These are phyloP conservation scores for Candida railenensis DNA, from an alignment of 805 yeast genomes.

Conservation along the genomic window DNA sequence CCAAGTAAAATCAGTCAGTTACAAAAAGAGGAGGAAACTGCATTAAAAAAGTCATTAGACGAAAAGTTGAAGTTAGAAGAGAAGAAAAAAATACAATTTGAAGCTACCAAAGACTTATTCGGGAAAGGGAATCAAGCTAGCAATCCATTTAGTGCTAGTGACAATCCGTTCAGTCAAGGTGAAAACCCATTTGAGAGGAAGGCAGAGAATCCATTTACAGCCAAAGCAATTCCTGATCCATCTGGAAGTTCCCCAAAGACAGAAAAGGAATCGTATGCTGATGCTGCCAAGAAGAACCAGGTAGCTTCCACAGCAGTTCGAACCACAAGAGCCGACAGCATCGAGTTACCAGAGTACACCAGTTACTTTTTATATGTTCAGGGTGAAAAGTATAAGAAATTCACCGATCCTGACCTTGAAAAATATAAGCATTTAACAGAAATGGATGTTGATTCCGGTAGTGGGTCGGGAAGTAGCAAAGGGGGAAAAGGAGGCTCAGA, in stretches of 20 bases:
- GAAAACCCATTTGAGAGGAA: conserved; percentile 16
- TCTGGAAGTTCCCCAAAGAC: not conserved
- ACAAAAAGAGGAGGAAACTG: conserved; percentile 31
- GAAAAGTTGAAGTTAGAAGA: conserved; percentile 42
- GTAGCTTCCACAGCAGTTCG: conserved; percentile 3
- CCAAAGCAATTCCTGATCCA: not conserved
- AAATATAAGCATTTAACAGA: conserved; percentile 50
- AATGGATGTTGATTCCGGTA: conserved; percentile 37
- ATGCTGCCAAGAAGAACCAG: conserved; percentile 17
- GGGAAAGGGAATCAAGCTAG: conserved; percentile 17
- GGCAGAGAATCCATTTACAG: not conserved
- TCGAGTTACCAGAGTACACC: conserved; percentile 51
- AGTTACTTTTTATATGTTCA: conserved; percentile 74
- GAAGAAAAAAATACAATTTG: conserved; percentile 36
- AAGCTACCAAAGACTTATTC: conserved; percentile 42
- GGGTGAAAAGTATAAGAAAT: conserved; percentile 60
- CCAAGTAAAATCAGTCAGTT: conserved; percentile 43
- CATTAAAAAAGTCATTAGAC: conserved; percentile 32
- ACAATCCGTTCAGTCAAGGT: conserved; percentile 19
- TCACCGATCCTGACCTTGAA: conserved; percentile 51
- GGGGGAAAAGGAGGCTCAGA: conserved; percentile 5
- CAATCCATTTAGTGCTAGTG: conserved; percentile 38
- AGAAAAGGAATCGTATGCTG: conserved; percentile 16
- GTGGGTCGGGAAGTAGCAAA: conserved; percentile 3
- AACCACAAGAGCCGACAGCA: conserved; percentile 5